These are phyloP conservation scores for Chlamydomonas eustigma DNA, from an alignment of 139 green algal genomes.

Conservation along the genomic window DNA sequence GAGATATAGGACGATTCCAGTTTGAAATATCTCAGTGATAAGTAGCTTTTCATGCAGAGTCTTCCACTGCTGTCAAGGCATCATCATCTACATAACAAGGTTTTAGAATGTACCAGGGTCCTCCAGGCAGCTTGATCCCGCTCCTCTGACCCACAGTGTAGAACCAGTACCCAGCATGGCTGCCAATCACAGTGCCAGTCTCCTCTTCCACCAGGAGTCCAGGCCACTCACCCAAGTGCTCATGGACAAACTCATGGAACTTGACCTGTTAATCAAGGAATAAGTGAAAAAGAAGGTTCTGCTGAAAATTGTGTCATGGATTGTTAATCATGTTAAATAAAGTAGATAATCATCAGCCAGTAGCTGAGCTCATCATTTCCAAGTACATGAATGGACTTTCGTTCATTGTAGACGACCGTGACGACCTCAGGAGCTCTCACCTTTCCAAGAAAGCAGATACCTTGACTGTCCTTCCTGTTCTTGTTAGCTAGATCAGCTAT, in stretches of 20 bases:
- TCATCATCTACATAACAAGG: no score
- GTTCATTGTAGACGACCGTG: no score
- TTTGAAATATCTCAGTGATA: no score
- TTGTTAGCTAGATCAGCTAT: slow-evolving; percentile 73
- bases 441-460: slow-evolving; percentile 99
- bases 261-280: slow-evolving; percentile 42
- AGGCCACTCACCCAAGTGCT: slow-evolving; percentile 88
- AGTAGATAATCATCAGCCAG: no score
- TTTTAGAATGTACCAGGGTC: slow-evolving; percentile 84
- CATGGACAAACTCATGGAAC: slow-evolving; percentile 86
- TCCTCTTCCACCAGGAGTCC: slow-evolving; percentile 88
- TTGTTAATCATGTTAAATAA: no score
- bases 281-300: no score
- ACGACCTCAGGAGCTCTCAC: slow-evolving; percentile 38
- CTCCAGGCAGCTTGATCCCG: slow-evolving; percentile 83
- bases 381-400: no score
- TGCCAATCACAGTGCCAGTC: slow-evolving; percentile 54
- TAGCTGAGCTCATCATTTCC: no score
- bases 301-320: no score
- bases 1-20: no score
- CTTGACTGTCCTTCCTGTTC: slow-evolving; percentile 89
- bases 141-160: slow-evolving; percentile 92
- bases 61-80: no score
- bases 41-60: no score
- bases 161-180: slow-evolving; percentile 88